phyloP scores from a whole-genome alignment of 2,329 filamentous ascomycete genomes.

The Exophiala sp. region DNA sequence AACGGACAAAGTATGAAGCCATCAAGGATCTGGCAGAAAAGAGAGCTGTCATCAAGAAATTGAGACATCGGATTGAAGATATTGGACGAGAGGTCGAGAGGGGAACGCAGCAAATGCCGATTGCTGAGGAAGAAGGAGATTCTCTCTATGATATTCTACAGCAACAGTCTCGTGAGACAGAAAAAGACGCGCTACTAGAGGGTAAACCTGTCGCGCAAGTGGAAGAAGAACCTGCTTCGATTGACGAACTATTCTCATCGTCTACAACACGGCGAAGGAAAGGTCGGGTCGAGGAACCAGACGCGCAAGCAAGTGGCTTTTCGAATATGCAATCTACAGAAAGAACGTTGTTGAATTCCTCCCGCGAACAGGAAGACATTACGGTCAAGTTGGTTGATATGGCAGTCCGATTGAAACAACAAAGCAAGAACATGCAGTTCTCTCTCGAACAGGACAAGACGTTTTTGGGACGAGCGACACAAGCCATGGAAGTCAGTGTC shows the following conservation, averaged over 20 bases:
- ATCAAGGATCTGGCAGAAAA: slow-evolving; percentile 41
- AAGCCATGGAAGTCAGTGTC: slow-evolving; percentile 74
- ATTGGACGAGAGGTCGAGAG: slow-evolving; percentile 25
- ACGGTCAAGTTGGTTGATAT: slow-evolving; percentile 78
- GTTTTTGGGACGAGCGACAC: slow-evolving; percentile 65
- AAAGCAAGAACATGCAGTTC: slow-evolving; percentile 24
- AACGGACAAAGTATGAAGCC: slow-evolving; percentile 38
- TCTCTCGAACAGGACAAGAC: slow-evolving; percentile 54
- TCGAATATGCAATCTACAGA: slow-evolving; percentile 54
- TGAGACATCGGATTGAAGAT: slow-evolving; percentile 24
- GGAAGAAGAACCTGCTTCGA: slow-evolving; percentile 1
- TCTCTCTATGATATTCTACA: slow-evolving; percentile 24
- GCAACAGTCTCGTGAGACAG: slow-evolving; percentile 1
- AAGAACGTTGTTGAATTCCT: slow-evolving; percentile 70
- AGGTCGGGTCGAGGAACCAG: slow-evolving; percentile 5
- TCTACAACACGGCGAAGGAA: slow-evolving; percentile 23
- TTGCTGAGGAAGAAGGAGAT: slow-evolving; percentile 21
- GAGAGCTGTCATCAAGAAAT: slow-evolving; percentile 28
- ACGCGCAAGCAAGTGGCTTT: slow-evolving; percentile 27
- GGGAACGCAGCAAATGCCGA: slow-evolving; percentile 8
- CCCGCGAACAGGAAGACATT: slow-evolving; percentile 76
- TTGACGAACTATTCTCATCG: slow-evolving; percentile 17
- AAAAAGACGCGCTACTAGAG: slow-evolving; percentile 12
- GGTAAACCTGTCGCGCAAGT: slow-evolving; percentile 9
- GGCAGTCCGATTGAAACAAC: slow-evolving; percentile 51